phyloP scores from a whole-genome alignment of 179 eudicot species.

The Dionaea muscipula region DNA sequence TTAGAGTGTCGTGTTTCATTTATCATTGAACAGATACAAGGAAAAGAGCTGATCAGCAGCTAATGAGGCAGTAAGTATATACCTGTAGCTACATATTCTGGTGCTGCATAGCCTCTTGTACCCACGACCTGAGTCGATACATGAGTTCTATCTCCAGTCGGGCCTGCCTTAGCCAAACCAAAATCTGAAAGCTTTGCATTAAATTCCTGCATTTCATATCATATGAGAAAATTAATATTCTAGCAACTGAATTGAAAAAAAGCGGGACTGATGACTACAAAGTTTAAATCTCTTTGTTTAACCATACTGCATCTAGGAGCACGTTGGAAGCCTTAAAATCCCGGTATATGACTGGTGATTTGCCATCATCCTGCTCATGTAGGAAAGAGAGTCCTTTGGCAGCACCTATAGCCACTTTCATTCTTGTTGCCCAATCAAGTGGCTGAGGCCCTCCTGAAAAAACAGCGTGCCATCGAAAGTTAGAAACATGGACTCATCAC shows the following conservation, averaged over 20 bases:
- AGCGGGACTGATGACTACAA: background rate
- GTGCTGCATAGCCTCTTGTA: slow-evolving; percentile 93
- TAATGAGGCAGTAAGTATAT: too few species aligned
- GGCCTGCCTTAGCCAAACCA: slow-evolving; percentile 91
- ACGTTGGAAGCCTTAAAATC: slow-evolving; percentile 93
- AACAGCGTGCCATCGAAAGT: background rate
- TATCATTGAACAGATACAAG: too few species aligned
- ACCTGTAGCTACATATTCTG: slow-evolving; percentile 98
- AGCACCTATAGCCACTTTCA: slow-evolving; percentile 89
- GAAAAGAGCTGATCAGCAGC: too few species aligned
- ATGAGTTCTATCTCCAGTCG: slow-evolving; percentile 82
- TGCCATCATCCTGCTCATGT: slow-evolving; percentile 38
- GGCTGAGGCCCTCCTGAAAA: slow-evolving; percentile 77
- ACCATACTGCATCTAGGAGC: slow-evolving; percentile 67
- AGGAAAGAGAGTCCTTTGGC: slow-evolving; percentile 80
- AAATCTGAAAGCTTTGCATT: slow-evolving; percentile 81
- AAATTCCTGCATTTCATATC: slow-evolving; percentile 48
- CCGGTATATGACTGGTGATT: slow-evolving; percentile 75
- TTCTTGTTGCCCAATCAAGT: slow-evolving; percentile 69
- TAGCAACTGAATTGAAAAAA: background rate
- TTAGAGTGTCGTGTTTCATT: too few species aligned
- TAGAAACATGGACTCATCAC: background rate
- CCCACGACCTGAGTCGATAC: slow-evolving; percentile 98
- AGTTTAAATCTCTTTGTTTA: background rate
- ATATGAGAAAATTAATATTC: slow-evolving; percentile 6